These are phyloP conservation scores for Asterella californica DNA, from an alignment of 225 moss, liverwort and hornwort species.

Conservation along the genomic window DNA sequence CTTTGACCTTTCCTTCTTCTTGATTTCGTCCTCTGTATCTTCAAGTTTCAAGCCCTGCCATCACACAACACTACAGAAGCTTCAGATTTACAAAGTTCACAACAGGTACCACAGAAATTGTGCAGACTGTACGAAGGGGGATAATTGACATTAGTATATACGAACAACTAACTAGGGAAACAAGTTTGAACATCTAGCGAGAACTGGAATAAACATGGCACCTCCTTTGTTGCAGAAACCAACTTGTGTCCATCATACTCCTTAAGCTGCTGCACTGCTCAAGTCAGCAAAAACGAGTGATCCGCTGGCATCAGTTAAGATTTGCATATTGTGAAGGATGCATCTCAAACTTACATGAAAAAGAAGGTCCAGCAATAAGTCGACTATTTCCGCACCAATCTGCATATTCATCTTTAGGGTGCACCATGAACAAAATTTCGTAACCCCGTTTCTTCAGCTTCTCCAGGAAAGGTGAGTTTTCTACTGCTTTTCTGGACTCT, in stretches of 20 bases:
- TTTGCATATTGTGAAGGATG: not conserved
- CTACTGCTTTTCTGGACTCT: conserved; percentile 47
- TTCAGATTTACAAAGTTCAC: not conserved
- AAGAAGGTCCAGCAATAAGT: not conserved
- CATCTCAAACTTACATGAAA: not conserved
- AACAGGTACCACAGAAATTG: no score
- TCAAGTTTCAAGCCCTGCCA: conserved; percentile 49
- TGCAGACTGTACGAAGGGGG: not conserved
- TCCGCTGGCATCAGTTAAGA: not conserved
- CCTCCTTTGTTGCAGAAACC: conserved; percentile 46
- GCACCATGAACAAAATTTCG: conserved; percentile 51
- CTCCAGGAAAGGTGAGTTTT: conserved; percentile 48
- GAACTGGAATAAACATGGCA: not conserved
- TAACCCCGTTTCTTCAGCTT: conserved; percentile 49
- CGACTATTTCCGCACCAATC: conserved; percentile 15
- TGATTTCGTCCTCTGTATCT: conserved; percentile 46
- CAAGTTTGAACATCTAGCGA: not conserved
- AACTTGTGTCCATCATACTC: conserved; percentile 45
- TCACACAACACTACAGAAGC: not conserved
- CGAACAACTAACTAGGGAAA: not conserved
- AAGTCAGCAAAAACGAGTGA: not conserved
- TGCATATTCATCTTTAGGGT: conserved; percentile 52
- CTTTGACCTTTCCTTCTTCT: conserved; percentile 43
- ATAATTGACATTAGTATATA: no score
- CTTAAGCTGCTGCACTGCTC: conserved; percentile 48